phyloP scores from a whole-genome alignment of 345 rosid species.

The Eucalyptus victrix region DNA sequence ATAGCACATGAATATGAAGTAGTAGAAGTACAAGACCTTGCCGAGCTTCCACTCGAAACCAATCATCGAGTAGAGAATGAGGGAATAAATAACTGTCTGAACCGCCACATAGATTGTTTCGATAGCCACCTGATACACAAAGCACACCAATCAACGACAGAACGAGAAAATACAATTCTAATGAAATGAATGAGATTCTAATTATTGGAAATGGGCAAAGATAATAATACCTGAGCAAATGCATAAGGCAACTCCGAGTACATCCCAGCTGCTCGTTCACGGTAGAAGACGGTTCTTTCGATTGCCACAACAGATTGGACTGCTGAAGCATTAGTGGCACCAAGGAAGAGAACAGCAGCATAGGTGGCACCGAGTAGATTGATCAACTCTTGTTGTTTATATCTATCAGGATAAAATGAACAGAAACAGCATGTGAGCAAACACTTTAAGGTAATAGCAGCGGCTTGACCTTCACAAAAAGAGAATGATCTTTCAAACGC shows the following conservation, averaged over 20 bases:
- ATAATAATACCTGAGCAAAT: constrained; percentile 12
- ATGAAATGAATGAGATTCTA: background rate
- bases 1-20: constrained; percentile 16
- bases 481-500: background rate
- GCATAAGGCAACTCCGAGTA: constrained; percentile 30
- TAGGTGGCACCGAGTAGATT: constrained; percentile 24
- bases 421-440: background rate
- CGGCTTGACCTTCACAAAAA: background rate
- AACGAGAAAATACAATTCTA: background rate
- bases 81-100: constrained; percentile 3
- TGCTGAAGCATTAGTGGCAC: constrained; percentile 15
- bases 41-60: constrained; percentile 7
- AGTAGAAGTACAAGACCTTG: constrained; percentile 12
- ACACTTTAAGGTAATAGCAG: background rate
- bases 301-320: constrained; percentile 21
- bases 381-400: constrained; percentile 5
- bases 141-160: background rate
- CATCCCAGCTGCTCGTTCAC: constrained; percentile 35
- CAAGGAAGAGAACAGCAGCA: constrained; percentile 23
- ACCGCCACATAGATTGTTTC: constrained; percentile 12
- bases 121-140: constrained; percentile 8
- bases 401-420: background rate
- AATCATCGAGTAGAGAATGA: constrained; percentile 7
- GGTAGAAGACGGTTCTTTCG: constrained; percentile 32
- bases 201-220: background rate